Base-by-base conservation (phyloP, 345 rosid genomes). In the Salix koriyanagi region DNA sequence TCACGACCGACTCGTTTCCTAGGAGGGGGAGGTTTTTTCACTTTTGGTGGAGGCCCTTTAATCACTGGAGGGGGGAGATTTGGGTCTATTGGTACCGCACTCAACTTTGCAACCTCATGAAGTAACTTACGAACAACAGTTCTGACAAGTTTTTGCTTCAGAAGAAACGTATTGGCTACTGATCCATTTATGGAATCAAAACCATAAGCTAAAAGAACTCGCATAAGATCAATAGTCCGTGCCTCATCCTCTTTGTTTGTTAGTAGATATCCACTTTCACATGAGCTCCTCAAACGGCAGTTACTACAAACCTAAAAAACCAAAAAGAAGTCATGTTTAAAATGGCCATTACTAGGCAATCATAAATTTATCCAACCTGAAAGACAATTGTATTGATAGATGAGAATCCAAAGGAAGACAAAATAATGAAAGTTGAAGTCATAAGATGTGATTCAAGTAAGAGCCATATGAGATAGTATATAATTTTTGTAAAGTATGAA, bases 231-330 rank as follows among this genome's bases (percentile, higher is more conserved):
- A 77, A 90, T 64, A 0, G 97, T 96, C 26, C 95, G 92, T 46
- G 97, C 98, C 83, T 94, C 99, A 15, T 94, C 97, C 90, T 96
- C 98, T 83, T 91, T 96, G 76, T 94, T 92, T 37, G 98, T 88
- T 69, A 90, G 36, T 62, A 96, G 90, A 87, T 87, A 96, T 19
- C 91, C 99, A 81, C 83, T 89, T 60, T 91, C 96, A 76, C 99
- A 96, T 42, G 96, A 84, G 82, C 82, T 92, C 82, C 99, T 93
- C 85, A 96, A 85, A 81, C 90, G 89, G 87, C 99, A 96, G 79
- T 89, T 88, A 83, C 99, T 93, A 83, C 98, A 96, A 76, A 96
- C 92, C 99, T 96, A 91, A 78, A 81, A 81, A 71, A 79, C 26
- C 23, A 72, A 81, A 42, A 75, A 70, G 70, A 36, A 41, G 65